Base-by-base conservation (phyloP, 805 yeast species). In the Komagataella mondaviorum region DNA sequence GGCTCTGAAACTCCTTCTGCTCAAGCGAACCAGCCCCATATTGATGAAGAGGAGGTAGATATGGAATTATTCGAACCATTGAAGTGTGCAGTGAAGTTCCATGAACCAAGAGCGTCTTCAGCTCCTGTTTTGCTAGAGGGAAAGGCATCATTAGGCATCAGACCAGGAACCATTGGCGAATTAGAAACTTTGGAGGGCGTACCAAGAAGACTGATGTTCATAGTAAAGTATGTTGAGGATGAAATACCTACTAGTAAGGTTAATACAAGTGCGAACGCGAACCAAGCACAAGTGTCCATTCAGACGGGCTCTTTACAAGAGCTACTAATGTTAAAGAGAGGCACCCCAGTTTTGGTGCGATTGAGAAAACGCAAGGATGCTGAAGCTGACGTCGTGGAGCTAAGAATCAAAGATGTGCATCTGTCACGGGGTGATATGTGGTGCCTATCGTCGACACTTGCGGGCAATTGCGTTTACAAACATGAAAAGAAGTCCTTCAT, bases 401-500 rank as follows among this genome's bases (percentile, higher is more conserved):
- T 93, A 4, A 81, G 81, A 61, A 76, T 88, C 51, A 87, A 82
- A 58, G 97, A 93, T 59, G 72, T 88, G 18, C 79, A 85, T 56
- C 67, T 93, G 14, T 80, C 96, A 3, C 71, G 99, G 56, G 96
- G 95, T 54, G 93, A 88, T 58, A 91, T 90, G 89, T 93, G 98
- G 96, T 72, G 77, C 23, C 68, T 91, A 12, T 79, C 95, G 0
- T 72, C 86, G 1, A 60, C 72, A 17, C 56, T 91, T 51, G 73
- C 75, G 0, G 79, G 79, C 7, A 67, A 77, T 6, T 87, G 96
- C 63, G 75, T 87, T 1, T 80, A 85, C 59, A 70, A 72, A 7
- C 76, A 80, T 6, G 90, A 89, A 62, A 72, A 80, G 51, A 60
- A 90, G 0, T 66, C 79, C 0, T 87, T 83, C 55, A 62, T 86